phyloP scores from a whole-genome alignment of 2,329 filamentous ascomycete genomes.

The Aspergillus udagawae region DNA sequence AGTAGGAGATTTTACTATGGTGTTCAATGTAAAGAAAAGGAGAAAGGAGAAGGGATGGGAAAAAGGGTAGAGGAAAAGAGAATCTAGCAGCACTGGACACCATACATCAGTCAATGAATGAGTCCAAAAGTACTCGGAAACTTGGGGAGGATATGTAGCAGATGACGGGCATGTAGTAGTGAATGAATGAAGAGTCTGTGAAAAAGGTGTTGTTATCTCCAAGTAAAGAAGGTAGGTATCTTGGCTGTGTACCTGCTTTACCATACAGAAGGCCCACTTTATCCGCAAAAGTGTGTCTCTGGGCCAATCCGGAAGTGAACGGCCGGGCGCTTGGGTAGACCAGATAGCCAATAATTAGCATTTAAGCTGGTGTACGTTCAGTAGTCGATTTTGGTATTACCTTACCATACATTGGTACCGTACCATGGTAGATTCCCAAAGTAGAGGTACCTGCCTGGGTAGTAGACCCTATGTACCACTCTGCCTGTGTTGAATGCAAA shows the following conservation, averaged over 20 bases:
- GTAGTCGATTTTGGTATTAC: not conserved
- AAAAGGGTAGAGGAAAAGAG: constrained; percentile 10
- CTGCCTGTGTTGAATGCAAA: not conserved
- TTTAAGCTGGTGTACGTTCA: not conserved
- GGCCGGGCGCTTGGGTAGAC: not conserved
- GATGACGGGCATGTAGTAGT: not conserved
- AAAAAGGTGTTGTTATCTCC: not conserved
- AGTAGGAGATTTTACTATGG: constrained; percentile 5
- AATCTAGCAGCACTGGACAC: constrained; percentile 1
- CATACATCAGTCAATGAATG: not conserved
- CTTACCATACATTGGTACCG: not conserved
- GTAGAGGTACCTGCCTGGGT: not conserved
- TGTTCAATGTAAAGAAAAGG: constrained; percentile 6
- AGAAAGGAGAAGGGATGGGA: constrained; percentile 6
- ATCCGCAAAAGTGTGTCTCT: not conserved
- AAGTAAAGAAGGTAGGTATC: not conserved
- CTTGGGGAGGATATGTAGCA: not conserved
- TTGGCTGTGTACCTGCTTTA: not conserved
- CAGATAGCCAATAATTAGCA: not conserved
- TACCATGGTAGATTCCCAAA: not conserved
- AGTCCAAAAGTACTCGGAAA: not conserved
- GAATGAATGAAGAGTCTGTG: not conserved
- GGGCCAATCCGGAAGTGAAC: not conserved
- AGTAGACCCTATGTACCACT: not conserved
- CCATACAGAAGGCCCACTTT: not conserved